Percentiles rank a stretch among this genome's conserved stretches.
Conservation (phyloP, 1,284 basidiomycete genomes). For the Apiotrichum sp. region DNA sequence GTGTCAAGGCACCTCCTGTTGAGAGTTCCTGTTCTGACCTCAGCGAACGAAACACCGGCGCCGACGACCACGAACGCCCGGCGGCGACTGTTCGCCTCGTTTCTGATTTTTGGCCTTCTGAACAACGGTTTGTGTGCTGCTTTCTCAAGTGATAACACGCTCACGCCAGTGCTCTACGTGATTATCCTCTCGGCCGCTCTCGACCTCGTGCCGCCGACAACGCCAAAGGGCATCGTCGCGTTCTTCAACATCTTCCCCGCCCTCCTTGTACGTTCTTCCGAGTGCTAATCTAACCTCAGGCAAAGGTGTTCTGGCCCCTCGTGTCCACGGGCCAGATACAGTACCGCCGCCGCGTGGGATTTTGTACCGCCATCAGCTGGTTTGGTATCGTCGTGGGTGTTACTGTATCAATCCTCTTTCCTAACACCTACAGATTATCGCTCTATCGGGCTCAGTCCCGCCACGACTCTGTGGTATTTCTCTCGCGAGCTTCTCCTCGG, state of each 20-base stretch:
- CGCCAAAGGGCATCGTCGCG: conserved; percentile 80
- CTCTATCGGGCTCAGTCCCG: conserved; percentile 61
- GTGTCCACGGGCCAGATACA: conserved; percentile 72
- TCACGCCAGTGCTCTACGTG: conserved; percentile 71
- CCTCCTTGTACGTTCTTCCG: conserved; percentile 45
- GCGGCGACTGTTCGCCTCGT: conserved; percentile 33
- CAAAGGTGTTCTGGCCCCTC: conserved; percentile 92
- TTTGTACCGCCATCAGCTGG: conserved; percentile 68
- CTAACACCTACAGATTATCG: conserved; percentile 60
- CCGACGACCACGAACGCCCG: conserved; percentile 1
- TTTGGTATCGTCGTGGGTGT: conserved; percentile 67
- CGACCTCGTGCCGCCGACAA: conserved; percentile 82
- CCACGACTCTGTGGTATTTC: conserved; percentile 79
- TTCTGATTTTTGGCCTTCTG: conserved; percentile 44
- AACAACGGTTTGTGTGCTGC: conserved; percentile 37
- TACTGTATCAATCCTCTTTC: neutral
- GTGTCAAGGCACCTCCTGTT: too few relatives aligned
- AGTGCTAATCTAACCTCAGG: conserved; percentile 37
- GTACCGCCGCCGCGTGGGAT: conserved; percentile 66
- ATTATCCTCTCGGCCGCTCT: conserved; percentile 93
- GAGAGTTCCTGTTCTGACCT: neutral
- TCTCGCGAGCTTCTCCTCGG: conserved; percentile 83
- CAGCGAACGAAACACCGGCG: neutral
- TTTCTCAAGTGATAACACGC: neutral
- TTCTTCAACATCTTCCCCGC: conserved; percentile 85